Evolutionary conservation across 345 rosid genomes (phyloP), one percentile per base, ranked within the genome.

Genomic region (Citrus inodora): DNA sequence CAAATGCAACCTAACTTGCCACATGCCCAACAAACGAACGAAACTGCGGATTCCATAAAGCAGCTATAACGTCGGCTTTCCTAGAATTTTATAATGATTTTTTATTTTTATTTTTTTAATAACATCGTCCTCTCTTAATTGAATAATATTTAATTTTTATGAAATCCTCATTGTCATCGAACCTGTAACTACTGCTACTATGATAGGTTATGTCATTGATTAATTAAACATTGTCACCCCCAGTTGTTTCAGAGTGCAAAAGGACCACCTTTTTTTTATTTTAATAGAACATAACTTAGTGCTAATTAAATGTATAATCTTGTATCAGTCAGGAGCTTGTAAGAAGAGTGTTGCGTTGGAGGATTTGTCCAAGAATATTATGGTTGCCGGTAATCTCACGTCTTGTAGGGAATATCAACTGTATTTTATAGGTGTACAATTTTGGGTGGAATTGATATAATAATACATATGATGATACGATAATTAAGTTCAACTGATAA

Each of bases 1-100:
- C 77, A 28, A 1, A 73, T 63, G 38, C 17, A 67, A 70, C 72
- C 80, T 66, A 70, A 46, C 77, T 70, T 59, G 72, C 56, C 62
- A 59, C 75, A 37, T 64, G 9, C 62, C 82, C 82, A 64, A 46
- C 51, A 13, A 46, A 53, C 63, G 32, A 69, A 76, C 67, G 22
- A 73, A 33, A 42, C 17, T 38, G 55, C 48, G 21, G 75, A 77
- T 79, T 73, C 80, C 82, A 71, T 74, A 48, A 55, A 76, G 65
- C 66, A 80, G 28, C 58, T 24, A 68, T 24, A 30, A 30, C 60
- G 5, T 76, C 59, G 9, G 30, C 51, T 60, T 25, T 75, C 73
- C 74, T 70, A n/a, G 48, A 16, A 4, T 46, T 10, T 16, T 24
- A 42, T 42, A 10, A 9, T 40, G 48, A 0, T 25, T 9, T 9